These are phyloP conservation scores for Cryptosporidium felis DNA, from an alignment of 169 alveolate genomes.

Conservation along the genomic window DNA sequence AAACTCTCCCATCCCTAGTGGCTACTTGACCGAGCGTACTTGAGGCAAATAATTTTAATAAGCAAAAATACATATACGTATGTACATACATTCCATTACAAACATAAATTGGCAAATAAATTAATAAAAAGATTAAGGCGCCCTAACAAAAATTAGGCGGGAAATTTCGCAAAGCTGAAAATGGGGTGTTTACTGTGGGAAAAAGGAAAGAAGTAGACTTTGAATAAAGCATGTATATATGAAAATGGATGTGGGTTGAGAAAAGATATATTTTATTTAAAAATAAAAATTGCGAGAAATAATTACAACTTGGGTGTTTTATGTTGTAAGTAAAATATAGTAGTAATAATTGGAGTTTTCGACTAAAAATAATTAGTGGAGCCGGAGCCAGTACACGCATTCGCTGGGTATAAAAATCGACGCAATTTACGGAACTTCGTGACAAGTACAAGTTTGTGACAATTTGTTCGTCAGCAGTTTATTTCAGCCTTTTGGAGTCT, in stretches of 20 bases:
- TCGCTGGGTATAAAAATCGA: too few relatives aligned
- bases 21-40: too few relatives aligned
- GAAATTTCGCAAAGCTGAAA: neutral
- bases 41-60: too few relatives aligned
- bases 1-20: too few relatives aligned
- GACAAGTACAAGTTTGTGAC: too few relatives aligned
- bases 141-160: neutral
- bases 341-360: neutral
- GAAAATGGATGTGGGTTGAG: neutral
- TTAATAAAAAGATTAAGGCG: slow-evolving; percentile 23
- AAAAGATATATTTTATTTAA: neutral
- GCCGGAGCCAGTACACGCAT: too few relatives aligned
- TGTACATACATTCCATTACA: too few relatives aligned
- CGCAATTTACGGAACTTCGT: too few relatives aligned
- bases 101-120: neutral
- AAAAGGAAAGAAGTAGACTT: neutral
- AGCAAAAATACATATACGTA: too few relatives aligned
- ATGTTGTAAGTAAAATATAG: neutral
- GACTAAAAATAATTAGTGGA: neutral
- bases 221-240: neutral
- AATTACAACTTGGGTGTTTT: neutral
- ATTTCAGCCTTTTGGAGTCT: too few relatives aligned
- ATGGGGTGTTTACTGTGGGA: neutral
- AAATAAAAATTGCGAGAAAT: neutral
- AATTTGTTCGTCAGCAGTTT: too few relatives aligned